A percentile compares a stretch with the other conserved stretches of the same genome.
These are phyloP conservation scores for Nematocida ausubeli DNA, from an alignment of 371 early-diverging fungal genomes.

Conservation along the genomic window DNA sequence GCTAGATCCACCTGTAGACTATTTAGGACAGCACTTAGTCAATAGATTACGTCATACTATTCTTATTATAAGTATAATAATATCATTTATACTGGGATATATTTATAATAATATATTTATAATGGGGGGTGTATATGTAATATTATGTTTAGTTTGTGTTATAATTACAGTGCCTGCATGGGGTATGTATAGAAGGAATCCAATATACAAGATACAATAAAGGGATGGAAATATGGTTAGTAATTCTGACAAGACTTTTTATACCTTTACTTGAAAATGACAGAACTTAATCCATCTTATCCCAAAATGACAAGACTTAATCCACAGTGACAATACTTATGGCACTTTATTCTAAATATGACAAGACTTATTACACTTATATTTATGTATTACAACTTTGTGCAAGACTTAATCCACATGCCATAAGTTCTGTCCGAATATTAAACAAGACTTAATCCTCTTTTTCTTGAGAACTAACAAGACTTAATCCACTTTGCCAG, in stretches of 20 bases:
- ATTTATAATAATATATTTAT: slow-evolving; percentile 58
- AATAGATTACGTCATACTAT: slow-evolving; percentile 58
- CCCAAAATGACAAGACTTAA: too few relatives aligned
- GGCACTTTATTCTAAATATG: too few relatives aligned
- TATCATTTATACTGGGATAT: slow-evolving; percentile 59
- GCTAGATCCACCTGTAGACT: slow-evolving; percentile 65
- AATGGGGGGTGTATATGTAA: slow-evolving; percentile 53
- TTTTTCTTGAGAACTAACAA: too few relatives aligned
- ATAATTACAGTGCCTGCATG: slow-evolving; percentile 65
- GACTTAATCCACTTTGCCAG: too few relatives aligned
- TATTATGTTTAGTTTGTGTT: slow-evolving; percentile 39
- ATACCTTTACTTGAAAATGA: neutral
- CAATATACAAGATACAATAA: slow-evolving; percentile 56
- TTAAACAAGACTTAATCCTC: too few relatives aligned
- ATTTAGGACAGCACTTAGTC: slow-evolving; percentile 65
- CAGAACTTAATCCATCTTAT: neutral
- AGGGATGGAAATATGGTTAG: neutral
- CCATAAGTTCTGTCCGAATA: too few relatives aligned
- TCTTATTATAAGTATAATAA: slow-evolving; percentile 58
- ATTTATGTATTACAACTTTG: too few relatives aligned
- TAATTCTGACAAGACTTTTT: neutral
- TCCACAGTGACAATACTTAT: too few relatives aligned
- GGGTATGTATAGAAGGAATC: slow-evolving; percentile 65
- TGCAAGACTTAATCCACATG: too few relatives aligned
- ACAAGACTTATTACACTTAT: too few relatives aligned